Percentiles rank a stretch among this genome's conserved stretches.
Conservation (phyloP, 2,329 filamentous ascomycete genomes). For the Phialemonium atrogriseum region DNA sequence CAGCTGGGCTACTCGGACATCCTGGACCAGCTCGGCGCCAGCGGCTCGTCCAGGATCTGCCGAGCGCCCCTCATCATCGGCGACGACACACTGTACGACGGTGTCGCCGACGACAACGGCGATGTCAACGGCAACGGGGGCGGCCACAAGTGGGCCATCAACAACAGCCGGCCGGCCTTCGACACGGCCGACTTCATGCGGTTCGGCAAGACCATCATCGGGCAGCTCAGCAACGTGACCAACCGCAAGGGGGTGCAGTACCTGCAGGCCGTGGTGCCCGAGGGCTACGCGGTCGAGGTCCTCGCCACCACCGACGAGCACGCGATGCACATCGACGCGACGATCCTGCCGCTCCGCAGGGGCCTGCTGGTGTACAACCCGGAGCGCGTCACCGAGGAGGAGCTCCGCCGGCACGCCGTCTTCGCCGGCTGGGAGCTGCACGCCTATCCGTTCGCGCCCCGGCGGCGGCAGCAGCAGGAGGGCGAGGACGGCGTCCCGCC, state of each 20-base stretch:
- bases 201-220: slow-evolving; percentile 20
- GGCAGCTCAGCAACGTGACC: slow-evolving; percentile 23
- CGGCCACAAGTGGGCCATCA: slow-evolving; percentile 18
- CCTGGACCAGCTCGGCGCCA: slow-evolving; percentile 3
- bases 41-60: slow-evolving; percentile 7
- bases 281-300: slow-evolving; percentile 20
- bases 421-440: slow-evolving; percentile 19
- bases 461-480: too few species aligned
- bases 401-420: slow-evolving; percentile 15
- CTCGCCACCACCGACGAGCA: slow-evolving; percentile 16
- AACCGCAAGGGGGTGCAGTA: slow-evolving; percentile 23
- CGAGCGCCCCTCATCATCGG: slow-evolving; percentile 8
- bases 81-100: slow-evolving; percentile 14
- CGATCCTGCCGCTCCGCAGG: slow-evolving; percentile 18
- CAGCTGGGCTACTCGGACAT: slow-evolving; percentile 8
- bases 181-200: slow-evolving; percentile 26
- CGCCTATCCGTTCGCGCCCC: slow-evolving; percentile 15
- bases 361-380: slow-evolving; percentile 20
- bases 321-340: slow-evolving; percentile 24
- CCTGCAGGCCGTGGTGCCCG: slow-evolving; percentile 13
- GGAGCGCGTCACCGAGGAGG: slow-evolving; percentile 12
- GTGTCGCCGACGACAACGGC: neutral
- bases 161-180: slow-evolving; percentile 22
- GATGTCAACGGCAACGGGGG: neutral
- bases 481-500: slow-evolving; percentile 12